These are phyloP conservation scores for Phaeosphaeriaceae sp. DNA, from an alignment of 2,329 filamentous ascomycete genomes.

Conservation along the genomic window DNA sequence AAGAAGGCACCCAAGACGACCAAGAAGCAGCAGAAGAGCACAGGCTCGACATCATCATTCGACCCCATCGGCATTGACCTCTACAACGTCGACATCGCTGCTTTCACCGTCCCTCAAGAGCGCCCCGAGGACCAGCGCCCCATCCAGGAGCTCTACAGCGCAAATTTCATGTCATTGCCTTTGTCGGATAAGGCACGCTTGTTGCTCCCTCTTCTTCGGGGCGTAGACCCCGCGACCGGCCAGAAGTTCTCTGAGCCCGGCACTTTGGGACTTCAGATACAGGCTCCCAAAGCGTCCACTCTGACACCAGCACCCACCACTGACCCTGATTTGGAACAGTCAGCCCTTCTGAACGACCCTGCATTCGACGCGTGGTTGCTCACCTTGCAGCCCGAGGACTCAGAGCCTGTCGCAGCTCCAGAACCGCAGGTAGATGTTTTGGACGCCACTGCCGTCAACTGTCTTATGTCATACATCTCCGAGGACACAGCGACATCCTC, in stretches of 20 bases:
- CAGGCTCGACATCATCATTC: not conserved
- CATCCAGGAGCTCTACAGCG: constrained; percentile 15
- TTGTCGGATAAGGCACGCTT: constrained; percentile 24
- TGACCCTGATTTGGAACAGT: not conserved
- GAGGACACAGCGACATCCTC: not conserved
- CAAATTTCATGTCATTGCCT: constrained; percentile 14
- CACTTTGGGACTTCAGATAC: not conserved
- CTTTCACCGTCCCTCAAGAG: not conserved
- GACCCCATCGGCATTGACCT: not conserved
- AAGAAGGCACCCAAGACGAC: not conserved
- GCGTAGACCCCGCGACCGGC: constrained; percentile 23
- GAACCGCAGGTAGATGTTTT: not conserved
- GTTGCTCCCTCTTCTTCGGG: constrained; percentile 24
- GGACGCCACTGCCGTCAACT: not conserved
- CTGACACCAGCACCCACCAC: not conserved
- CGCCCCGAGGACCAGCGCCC: constrained; percentile 1
- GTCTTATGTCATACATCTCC: not conserved
- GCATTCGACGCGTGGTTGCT: too few relatives aligned
- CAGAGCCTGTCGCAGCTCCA: too few relatives aligned
- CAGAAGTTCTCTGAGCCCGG: not conserved
- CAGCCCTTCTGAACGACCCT: not conserved
- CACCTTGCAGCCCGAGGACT: too few relatives aligned
- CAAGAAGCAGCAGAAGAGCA: too few relatives aligned
- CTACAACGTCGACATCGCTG: not conserved
- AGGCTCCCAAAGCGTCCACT: not conserved